phyloP scores from a whole-genome alignment of 2,329 filamentous ascomycete species.

The Penicillium sclerotiorum region DNA sequence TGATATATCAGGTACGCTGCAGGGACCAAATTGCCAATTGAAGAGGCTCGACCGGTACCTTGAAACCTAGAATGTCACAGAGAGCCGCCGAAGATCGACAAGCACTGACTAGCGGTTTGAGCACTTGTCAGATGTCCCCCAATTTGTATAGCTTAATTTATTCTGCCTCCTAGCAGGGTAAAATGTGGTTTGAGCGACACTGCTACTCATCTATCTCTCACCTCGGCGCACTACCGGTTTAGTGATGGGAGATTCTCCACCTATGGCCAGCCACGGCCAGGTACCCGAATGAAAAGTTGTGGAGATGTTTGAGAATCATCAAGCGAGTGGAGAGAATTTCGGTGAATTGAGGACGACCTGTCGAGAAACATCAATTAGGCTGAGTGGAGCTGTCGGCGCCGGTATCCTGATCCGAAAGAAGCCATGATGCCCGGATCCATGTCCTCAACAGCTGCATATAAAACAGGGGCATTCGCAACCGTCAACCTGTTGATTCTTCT shows the following conservation, averaged over 20 bases:
- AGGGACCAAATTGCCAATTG: conserved; percentile 12
- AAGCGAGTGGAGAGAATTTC: neutral
- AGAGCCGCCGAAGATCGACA: conserved; percentile 27
- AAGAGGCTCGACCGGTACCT: conserved; percentile 1
- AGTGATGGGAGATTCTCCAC: conserved; percentile 25
- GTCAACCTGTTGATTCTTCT: conserved; percentile 23
- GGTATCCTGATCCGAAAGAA: conserved; percentile 16
- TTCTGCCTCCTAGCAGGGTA: conserved; percentile 8
- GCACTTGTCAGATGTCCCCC: neutral
- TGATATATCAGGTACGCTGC: conserved; percentile 8
- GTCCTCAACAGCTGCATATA: conserved; percentile 18
- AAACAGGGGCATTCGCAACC: conserved; percentile 6
- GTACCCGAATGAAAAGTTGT: conserved; percentile 11
- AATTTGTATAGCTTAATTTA: conserved; percentile 19
- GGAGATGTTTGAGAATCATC: neutral
- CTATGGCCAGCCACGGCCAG: conserved; percentile 18
- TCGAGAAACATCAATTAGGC: conserved; percentile 20
- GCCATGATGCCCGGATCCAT: conserved; percentile 14
- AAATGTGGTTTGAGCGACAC: conserved; percentile 14
- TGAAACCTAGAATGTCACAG: conserved; percentile 36
- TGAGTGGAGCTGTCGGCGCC: conserved; percentile 10
- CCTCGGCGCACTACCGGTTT: conserved; percentile 23
- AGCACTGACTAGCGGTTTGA: conserved; percentile 19
- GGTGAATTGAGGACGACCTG: conserved; percentile 19
- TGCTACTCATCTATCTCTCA: conserved; percentile 34